Evolutionary conservation across 352 stramenopile species (phyloP), one percentile per base, ranked within the genome.

Genomic region (Pythium dissotocum): DNA sequence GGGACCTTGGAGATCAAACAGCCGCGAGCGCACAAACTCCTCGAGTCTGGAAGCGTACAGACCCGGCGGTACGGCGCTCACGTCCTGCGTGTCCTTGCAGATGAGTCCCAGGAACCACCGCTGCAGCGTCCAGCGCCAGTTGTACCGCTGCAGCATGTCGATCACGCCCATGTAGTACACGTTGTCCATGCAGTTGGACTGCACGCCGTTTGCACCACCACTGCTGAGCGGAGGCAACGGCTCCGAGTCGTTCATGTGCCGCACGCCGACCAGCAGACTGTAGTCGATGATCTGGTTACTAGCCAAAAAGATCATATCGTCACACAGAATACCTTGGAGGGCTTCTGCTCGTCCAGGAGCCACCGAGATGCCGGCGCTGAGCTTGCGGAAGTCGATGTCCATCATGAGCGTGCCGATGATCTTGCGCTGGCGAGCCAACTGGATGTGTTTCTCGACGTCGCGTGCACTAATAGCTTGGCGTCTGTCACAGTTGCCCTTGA

Each of bases 221-320:
- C 44, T 58, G 30, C 46, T 35, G 6, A 71, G 61, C 7, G 69
- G 71, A 13, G 75, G 67, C 7, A 77, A 49, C 7, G 44, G 75
- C 13, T 85, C 71, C 2, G 66, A 58, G 1, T 55, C 61, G 21
- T 75, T 71, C 6, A 86, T 21, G 55, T 93, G 87, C 21, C 77
- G 71, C 18, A 95, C 83, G 1, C 87, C 87, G 1, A 95, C 73
- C 9, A 95, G 58, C 28, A 95, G 87, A 58, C 85, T 93, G 68
- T 95, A 95, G 67, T 95, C 87, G 44, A 95, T 93, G 67, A 95
- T 95, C 21, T 84, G 83, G 16, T 84, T 85, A 32, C 83, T 91
- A 14, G 85, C 87, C 30, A 95, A 77, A 66, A 95, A 95, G 9
- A 91, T 78, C 32, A 95, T 85, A 63, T 95, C 87, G 54, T 87